These are phyloP conservation scores for Dujonia santamariae DNA, from an alignment of 1,139 yeast genomes.

Conservation along the genomic window DNA sequence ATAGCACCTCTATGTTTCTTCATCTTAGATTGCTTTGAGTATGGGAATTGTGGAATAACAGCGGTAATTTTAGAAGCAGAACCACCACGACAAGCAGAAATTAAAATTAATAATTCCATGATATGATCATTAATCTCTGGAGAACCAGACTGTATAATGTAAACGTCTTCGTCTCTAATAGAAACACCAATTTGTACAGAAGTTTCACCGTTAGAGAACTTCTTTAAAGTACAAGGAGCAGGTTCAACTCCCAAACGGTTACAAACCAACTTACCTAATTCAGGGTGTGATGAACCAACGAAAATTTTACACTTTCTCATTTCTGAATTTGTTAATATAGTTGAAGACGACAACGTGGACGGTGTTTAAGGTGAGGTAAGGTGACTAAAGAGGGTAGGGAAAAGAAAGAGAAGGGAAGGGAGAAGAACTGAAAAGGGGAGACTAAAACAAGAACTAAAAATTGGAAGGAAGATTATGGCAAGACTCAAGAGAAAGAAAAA, in stretches of 20 bases:
- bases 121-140: conserved; percentile 89
- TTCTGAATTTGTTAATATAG: background rate
- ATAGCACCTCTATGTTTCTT: conserved; percentile 98
- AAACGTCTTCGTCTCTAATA: conserved; percentile 94
- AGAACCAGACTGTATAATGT: conserved; percentile 92
- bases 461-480: too few species aligned
- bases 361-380: too few species aligned
- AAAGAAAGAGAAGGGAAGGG: too few species aligned
- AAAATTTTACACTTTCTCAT: conserved; percentile 98
- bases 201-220: conserved; percentile 96
- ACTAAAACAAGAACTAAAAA: too few species aligned
- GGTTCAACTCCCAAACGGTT: conserved; percentile 89
- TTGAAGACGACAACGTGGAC: background rate
- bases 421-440: too few species aligned
- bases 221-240: conserved; percentile 89
- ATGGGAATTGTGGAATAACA: conserved; percentile 95
- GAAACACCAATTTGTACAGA: conserved; percentile 93
- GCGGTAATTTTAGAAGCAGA: conserved; percentile 96
- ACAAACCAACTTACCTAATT: conserved; percentile 85
- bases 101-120: conserved; percentile 91
- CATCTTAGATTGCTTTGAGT: conserved; percentile 97
- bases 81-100: conserved; percentile 96
- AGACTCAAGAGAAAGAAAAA: too few species aligned
- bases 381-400: too few species aligned
- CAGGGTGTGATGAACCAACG: conserved; percentile 96